These are phyloP conservation scores for Aspergillus viridinutans DNA, from an alignment of 2,329 filamentous ascomycete genomes.

Conservation along the genomic window DNA sequence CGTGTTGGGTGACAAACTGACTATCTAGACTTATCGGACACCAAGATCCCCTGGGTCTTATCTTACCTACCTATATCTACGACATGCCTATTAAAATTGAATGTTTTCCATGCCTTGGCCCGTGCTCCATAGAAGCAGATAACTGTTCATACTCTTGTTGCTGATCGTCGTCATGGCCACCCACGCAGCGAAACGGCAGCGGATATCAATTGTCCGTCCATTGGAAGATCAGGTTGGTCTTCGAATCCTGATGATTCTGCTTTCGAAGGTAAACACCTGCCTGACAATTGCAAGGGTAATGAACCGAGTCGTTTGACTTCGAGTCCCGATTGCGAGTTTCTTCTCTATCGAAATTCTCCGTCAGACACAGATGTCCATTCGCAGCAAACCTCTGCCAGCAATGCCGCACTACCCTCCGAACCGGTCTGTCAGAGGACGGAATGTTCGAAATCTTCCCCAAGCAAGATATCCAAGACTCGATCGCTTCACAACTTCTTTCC, in stretches of 20 bases:
- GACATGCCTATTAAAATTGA: neutral
- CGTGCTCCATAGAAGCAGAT: neutral
- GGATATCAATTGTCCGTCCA: slow-evolving; percentile 25
- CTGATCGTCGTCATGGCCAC: slow-evolving; percentile 28
- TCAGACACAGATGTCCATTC: neutral
- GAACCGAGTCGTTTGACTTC: neutral
- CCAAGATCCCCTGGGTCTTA: neutral
- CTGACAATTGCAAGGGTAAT: neutral
- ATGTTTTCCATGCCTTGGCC: neutral
- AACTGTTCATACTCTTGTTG: neutral
- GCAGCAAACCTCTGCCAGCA: neutral
- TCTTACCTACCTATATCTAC: neutral
- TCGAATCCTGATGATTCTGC: neutral
- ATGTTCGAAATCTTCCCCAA: neutral
- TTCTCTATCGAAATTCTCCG: neutral
- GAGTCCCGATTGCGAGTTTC: neutral
- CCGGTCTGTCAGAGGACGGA: neutral
- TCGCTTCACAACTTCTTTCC: slow-evolving; percentile 42
- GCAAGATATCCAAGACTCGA: slow-evolving; percentile 1
- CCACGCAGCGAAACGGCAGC: slow-evolving; percentile 36
- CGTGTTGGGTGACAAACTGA: neutral
- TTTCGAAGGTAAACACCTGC: neutral
- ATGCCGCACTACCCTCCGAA: neutral
- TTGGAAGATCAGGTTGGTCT: slow-evolving; percentile 15
- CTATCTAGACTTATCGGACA: neutral